A percentile compares a stretch with the other conserved stretches of the same genome.
phyloP scores from a whole-genome alignment of 2,329 filamentous ascomycete species.

The Alternaria arbusti region DNA sequence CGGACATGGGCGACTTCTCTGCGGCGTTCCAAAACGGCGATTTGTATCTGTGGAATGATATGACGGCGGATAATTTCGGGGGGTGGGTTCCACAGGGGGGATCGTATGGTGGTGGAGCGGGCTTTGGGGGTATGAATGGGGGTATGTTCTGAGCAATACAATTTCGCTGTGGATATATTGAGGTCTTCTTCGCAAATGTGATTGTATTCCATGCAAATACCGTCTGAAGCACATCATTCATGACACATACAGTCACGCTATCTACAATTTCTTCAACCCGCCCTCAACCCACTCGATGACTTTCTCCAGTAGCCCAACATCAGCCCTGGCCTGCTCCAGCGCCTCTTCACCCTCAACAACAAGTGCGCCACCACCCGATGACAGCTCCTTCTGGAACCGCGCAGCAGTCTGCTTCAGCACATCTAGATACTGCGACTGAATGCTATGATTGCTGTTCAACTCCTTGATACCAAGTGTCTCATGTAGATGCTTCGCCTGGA shows the following conservation, averaged over 20 bases:
- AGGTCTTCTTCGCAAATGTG: background rate
- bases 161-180: background rate
- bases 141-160: constrained; percentile 16
- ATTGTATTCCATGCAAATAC: background rate
- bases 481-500: constrained; percentile 58
- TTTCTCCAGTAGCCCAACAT: constrained; percentile 45
- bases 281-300: constrained; percentile 39
- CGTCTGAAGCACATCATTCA: background rate
- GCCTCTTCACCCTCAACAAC: constrained; percentile 47
- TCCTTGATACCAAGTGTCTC: constrained; percentile 54
- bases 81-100: constrained; percentile 39
- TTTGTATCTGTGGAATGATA: constrained; percentile 47
- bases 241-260: background rate
- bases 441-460: constrained; percentile 49
- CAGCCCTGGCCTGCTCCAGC: constrained; percentile 40
- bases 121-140: constrained; percentile 30
- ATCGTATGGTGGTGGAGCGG: constrained; percentile 31
- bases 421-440: constrained; percentile 52
- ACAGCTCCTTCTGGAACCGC: constrained; percentile 47
- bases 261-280: constrained; percentile 15
- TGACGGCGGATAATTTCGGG: constrained; percentile 39
- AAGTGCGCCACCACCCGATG: constrained; percentile 44
- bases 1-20: constrained; percentile 42
- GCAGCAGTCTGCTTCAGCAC: constrained; percentile 50
- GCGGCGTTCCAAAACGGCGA: constrained; percentile 46